Conservation (phyloP, 2,329 filamentous ascomycete genomes). For the Aspergillus japonicus region DNA sequence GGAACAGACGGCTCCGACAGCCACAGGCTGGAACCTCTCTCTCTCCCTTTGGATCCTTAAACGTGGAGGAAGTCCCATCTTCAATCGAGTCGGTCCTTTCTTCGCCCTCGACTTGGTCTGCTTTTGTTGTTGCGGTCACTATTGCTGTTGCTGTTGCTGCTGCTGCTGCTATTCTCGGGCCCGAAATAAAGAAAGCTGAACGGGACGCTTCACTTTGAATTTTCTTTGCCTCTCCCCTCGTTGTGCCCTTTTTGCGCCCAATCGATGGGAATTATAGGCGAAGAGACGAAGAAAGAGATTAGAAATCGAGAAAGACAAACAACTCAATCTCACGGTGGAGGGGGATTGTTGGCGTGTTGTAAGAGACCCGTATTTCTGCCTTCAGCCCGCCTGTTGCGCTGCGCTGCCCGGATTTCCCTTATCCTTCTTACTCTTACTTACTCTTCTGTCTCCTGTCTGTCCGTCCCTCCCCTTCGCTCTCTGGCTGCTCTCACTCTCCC, state of each 20-base stretch:
- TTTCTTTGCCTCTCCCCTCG: background rate
- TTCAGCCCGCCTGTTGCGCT: background rate
- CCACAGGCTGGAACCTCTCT: background rate
- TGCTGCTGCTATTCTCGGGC: background rate
- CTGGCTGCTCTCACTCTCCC: background rate
- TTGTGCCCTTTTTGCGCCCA: background rate
- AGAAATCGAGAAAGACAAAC: background rate
- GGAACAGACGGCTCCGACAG: background rate
- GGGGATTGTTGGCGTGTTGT: background rate
- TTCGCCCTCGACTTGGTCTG: background rate
- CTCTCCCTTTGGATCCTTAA: constrained; percentile 1
- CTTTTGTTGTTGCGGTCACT: background rate
- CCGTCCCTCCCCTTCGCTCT: background rate
- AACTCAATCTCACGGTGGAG: background rate
- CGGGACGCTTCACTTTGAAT: background rate
- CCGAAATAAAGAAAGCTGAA: background rate
- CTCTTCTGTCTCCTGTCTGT: background rate
- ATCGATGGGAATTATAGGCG: background rate
- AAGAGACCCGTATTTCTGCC: background rate
- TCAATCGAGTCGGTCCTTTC: background rate
- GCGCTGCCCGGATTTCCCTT: background rate
- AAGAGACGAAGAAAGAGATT: background rate
- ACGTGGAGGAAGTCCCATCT: constrained; percentile 4
- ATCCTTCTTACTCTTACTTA: too few species aligned
- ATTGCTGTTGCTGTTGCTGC: background rate